Percentiles rank a stretch among this genome's conserved stretches.
Conservation (phyloP, 352 stramenopile species). For the Globisporangium heterothallicum region DNA sequence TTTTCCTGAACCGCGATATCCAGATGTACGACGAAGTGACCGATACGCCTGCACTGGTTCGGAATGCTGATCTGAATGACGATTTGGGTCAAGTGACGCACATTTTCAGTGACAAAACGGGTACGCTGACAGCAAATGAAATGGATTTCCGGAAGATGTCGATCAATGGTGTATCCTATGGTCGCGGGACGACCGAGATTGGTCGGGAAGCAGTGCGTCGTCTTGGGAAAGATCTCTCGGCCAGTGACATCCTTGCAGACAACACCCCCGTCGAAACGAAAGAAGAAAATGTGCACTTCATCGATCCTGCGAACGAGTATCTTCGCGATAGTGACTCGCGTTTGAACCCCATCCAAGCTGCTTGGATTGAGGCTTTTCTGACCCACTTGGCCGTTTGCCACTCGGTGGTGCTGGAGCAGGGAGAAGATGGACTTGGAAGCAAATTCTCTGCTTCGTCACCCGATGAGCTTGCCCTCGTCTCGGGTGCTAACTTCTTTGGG, state of each 20-base stretch:
- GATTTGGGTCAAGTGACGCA: constrained; percentile 84
- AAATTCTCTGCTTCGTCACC: constrained; percentile 79
- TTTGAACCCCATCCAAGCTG: constrained; percentile 44
- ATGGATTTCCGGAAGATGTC: constrained; percentile 89
- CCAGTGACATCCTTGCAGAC: constrained; percentile 70
- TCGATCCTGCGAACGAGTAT: constrained; percentile 69
- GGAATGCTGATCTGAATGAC: constrained; percentile 83
- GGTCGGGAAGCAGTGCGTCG: constrained; percentile 64
- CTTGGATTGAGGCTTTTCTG: constrained; percentile 80
- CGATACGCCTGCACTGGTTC: constrained; percentile 74
- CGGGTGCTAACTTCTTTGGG: constrained; percentile 74
- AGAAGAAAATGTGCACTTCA: constrained; percentile 75
- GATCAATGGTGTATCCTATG: constrained; percentile 77
- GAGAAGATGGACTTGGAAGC: constrained; percentile 25
- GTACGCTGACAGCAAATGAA: constrained; percentile 81
- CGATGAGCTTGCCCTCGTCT: constrained; percentile 78
- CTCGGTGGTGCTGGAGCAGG: constrained; percentile 76
- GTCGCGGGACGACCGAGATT: constrained; percentile 79
- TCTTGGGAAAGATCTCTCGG: constrained; percentile 69
- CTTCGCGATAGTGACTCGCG: constrained; percentile 39
- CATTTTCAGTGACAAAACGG: constrained; percentile 87
- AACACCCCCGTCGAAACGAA: constrained; percentile 44
- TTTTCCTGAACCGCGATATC: constrained; percentile 83
- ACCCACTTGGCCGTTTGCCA: constrained; percentile 80
- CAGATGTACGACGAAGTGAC: constrained; percentile 78